These are phyloP conservation scores for Arabidopsis hybrid DNA, from an alignment of 441 rosid genomes.

Conservation along the genomic window DNA sequence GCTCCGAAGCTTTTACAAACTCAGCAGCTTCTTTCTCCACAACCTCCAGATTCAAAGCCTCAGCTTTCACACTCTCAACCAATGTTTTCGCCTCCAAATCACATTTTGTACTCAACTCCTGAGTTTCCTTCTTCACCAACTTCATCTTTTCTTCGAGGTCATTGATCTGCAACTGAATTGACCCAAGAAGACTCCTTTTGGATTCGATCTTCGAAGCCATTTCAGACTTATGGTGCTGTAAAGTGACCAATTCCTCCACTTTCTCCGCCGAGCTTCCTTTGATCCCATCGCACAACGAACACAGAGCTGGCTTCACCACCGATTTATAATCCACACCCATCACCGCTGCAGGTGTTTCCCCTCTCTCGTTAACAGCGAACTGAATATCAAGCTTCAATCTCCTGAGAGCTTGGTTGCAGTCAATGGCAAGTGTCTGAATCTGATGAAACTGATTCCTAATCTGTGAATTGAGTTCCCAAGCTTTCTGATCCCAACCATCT, in stretches of 20 bases:
- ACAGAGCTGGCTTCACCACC: slow-evolving; percentile 67
- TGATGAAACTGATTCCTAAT: slow-evolving; percentile 66
- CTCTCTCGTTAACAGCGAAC: slow-evolving; percentile 61
- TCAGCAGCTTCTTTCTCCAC: slow-evolving; percentile 83
- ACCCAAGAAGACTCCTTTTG: slow-evolving; percentile 46
- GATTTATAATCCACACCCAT: slow-evolving; percentile 82
- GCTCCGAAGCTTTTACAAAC: slow-evolving; percentile 56
- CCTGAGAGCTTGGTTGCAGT: slow-evolving; percentile 77
- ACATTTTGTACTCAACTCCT: slow-evolving; percentile 53
- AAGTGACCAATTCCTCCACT: slow-evolving; percentile 59
- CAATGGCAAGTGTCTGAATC: slow-evolving; percentile 69
- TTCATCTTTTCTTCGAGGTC: slow-evolving; percentile 68
- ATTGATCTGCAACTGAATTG: slow-evolving; percentile 58
- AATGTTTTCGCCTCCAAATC: slow-evolving; percentile 66
- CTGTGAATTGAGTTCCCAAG: slow-evolving; percentile 73
- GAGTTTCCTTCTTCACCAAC: slow-evolving; percentile 59
- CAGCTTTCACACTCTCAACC: slow-evolving; percentile 57
- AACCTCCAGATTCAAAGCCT: slow-evolving; percentile 57
- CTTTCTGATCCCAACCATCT: slow-evolving; percentile 81
- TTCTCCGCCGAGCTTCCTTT: slow-evolving; percentile 63
- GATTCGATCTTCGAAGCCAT: slow-evolving; percentile 59
- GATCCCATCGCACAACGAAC: slow-evolving; percentile 53
- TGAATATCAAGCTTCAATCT: slow-evolving; percentile 78
- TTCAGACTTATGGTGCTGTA: slow-evolving; percentile 68
- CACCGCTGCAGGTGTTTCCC: slow-evolving; percentile 65